These are phyloP conservation scores for Ustilago sp. DNA, from an alignment of 1,284 basidiomycete species.

Conservation along the genomic window DNA sequence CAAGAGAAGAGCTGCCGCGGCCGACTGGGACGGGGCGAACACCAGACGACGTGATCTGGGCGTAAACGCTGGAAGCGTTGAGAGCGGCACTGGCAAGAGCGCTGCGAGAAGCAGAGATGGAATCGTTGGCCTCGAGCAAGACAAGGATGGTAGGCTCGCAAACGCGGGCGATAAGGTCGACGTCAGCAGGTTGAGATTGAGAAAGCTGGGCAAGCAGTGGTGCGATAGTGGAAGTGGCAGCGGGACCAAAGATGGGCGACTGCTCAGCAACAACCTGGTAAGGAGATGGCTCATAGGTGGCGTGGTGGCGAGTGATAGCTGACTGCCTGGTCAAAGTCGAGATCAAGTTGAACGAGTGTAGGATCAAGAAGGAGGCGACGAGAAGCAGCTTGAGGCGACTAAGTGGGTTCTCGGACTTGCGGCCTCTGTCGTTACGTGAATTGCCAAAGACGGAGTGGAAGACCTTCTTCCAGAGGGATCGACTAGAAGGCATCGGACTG, in stretches of 20 bases:
- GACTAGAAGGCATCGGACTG: constrained; percentile 36
- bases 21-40: constrained; percentile 30
- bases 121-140: constrained; percentile 74
- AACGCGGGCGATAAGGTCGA: constrained; percentile 60
- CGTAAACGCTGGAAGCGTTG: constrained; percentile 56
- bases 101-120: constrained; percentile 36
- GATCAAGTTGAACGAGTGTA: constrained; percentile 81
- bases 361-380: constrained; percentile 72
- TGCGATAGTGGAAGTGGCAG: constrained; percentile 45
- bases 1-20: constrained; percentile 44
- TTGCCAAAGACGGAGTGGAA: constrained; percentile 69
- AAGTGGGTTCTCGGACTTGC: constrained; percentile 78
- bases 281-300: constrained; percentile 63
- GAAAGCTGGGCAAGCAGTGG: constrained; percentile 61
- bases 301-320: constrained; percentile 75
- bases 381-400: constrained; percentile 89
- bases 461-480: constrained; percentile 56
- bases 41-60: constrained; percentile 27
- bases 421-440: constrained; percentile 74
- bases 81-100: constrained; percentile 58
- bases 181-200: constrained; percentile 37
- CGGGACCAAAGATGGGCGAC: constrained; percentile 47
- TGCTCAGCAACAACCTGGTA: constrained; percentile 58
- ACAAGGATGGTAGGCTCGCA: constrained; percentile 75
- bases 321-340: constrained; percentile 86